Percentiles rank a stretch among this genome's conserved stretches.
Evolutionary conservation across 495 filamentous ascomycete genomes (phyloP).

Genomic region (Podospora pseudopauciseta): DNA sequence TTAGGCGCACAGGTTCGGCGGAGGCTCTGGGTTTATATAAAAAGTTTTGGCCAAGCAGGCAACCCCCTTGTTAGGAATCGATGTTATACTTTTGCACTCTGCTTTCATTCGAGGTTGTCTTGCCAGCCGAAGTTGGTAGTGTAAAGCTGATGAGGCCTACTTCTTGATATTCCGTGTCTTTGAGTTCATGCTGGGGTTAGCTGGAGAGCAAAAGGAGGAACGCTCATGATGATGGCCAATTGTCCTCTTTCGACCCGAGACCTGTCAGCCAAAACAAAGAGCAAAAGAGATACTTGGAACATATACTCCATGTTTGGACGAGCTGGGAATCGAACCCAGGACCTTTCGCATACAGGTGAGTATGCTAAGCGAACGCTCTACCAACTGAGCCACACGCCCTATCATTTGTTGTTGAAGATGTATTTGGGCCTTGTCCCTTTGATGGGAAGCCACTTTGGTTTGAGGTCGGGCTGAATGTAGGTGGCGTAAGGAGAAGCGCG

Average conservation of each 20-base stretch:
- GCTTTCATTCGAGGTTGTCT: background rate
- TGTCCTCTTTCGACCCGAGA: too few relatives aligned
- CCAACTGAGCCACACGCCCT: conserved; percentile 27
- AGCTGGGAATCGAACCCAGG: conserved; percentile 26
- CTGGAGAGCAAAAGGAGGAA: too few relatives aligned
- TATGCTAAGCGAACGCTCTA: conserved; percentile 27
- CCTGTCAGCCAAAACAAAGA: background rate
- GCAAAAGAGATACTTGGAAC: background rate
- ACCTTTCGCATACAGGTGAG: conserved; percentile 20
- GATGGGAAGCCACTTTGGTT: background rate
- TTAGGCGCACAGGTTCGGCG: conserved; percentile 7
- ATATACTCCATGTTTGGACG: conserved; percentile 14
- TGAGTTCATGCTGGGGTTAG: too few relatives aligned
- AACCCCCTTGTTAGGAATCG: background rate
- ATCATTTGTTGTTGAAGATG: background rate
- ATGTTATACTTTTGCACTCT: background rate
- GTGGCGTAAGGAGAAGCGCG: too few relatives aligned
- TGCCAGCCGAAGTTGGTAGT: too few relatives aligned
- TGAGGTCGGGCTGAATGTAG: background rate
- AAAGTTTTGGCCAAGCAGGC: background rate
- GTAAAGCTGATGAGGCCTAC: too few relatives aligned
- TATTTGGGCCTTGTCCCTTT: background rate
- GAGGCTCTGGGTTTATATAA: background rate
- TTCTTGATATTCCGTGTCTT: too few relatives aligned
- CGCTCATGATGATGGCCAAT: too few relatives aligned